These are phyloP conservation scores for Pilaira anomala DNA, from an alignment of 192 early-diverging fungal genomes.

Conservation along the genomic window DNA sequence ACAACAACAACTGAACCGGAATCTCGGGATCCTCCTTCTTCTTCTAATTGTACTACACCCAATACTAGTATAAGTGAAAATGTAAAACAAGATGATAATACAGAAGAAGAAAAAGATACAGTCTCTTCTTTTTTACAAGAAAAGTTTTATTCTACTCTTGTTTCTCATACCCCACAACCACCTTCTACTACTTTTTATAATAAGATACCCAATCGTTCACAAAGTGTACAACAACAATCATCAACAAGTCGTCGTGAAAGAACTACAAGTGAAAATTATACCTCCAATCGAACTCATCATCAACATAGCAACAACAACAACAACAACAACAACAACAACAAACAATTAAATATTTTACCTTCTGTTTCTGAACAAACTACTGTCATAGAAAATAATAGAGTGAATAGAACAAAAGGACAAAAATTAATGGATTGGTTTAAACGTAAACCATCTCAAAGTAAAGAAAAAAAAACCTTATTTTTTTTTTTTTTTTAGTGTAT, in stretches of 20 bases:
- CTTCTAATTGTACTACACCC: background rate
- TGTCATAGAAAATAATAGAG: background rate
- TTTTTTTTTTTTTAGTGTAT: background rate
- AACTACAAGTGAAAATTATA: conserved; percentile 1
- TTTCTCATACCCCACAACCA: conserved; percentile 4
- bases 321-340: background rate
- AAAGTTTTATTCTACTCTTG: conserved; percentile 33
- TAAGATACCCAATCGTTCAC: conserved; percentile 17
- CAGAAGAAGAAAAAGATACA: background rate
- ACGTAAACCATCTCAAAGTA: conserved; percentile 42
- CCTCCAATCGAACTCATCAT: too few species aligned
- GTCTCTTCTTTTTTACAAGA: conserved; percentile 30
- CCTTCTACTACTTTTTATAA: background rate
- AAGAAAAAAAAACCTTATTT: background rate
- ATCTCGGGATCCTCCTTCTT: background rate
- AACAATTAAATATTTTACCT: background rate
- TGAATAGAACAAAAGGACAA: conserved; percentile 44
- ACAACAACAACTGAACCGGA: conserved; percentile 11
- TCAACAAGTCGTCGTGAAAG: background rate
- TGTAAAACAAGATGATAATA: background rate
- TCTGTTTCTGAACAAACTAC: conserved; percentile 29
- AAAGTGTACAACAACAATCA: conserved; percentile 5
- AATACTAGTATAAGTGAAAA: background rate
- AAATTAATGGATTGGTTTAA: conserved; percentile 76
- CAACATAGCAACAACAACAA: too few species aligned